Base-by-base conservation (phyloP, 202 grass and related monocot genomes). In the Brachypodium distachyon region DNA sequence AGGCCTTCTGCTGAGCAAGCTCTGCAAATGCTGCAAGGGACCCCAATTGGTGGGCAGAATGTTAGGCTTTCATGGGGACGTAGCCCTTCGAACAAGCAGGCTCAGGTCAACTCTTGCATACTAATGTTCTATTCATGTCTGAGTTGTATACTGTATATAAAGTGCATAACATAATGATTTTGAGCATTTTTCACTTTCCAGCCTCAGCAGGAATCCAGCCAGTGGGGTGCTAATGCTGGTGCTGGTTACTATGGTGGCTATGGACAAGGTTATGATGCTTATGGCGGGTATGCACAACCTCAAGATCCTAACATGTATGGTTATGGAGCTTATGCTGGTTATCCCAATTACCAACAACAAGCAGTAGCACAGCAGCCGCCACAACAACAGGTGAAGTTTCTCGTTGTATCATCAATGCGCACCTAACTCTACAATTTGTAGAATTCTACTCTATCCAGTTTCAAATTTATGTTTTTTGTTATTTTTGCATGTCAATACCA, bases 31-130 rank as follows among this genome's bases (percentile, higher is more conserved):
- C 79, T 96, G 63, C 93, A 96, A 79, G 93, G 93, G 11, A 90
- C 90, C 12, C 78, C 73, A 67, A 85, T 96, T 75, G 93, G 93
- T 70, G 93, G 87, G 7, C 93, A 93, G 79, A 90, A 89, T 75
- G 88, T 96, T 78, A 88, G 93, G 67, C 93, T 96, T 76, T 96
- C 93, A 22, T 96, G 93, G 93, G 93, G 93, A 27, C 87, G 93
- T 48, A 90, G 84, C 62, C 93, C 88, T 60, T 87, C 93, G 2
- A 88, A 82, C 82, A 96, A 88, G 57, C 93, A 96, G 63, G 73
- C 70, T 62, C 58, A 72, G 61, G 68, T 85, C 26, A 74, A 38
- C 50, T 67, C 39, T 79, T 69, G 28, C 22, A 58, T 40, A 50
- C 4, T 3, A n/a, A 63, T 12, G n/a, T 42, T 57, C 0, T 76